phyloP scores from a whole-genome alignment of 345 rosid genomes.

The Toxicodendron radicans region DNA sequence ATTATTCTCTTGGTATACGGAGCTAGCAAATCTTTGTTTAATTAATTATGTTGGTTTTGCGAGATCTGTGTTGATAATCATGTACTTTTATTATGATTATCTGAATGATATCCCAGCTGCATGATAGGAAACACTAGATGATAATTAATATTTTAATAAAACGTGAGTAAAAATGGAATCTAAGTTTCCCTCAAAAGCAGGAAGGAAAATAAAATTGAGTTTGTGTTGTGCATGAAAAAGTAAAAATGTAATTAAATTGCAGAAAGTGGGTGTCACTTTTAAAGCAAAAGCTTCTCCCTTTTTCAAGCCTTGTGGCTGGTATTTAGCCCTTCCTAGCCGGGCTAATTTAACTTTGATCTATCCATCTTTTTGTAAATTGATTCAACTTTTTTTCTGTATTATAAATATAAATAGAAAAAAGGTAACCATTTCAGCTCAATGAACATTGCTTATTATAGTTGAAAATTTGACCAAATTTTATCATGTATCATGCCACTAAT shows the following conservation, averaged over 20 bases:
- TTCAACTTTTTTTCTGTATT: constrained; percentile 8
- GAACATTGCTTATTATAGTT: background rate
- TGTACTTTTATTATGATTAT: constrained; percentile 27
- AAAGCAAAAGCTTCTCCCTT: constrained; percentile 45
- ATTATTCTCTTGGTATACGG: constrained; percentile 19
- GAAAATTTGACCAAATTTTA: background rate
- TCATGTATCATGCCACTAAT: constrained; percentile 17
- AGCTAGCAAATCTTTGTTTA: constrained; percentile 19
- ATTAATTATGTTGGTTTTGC: constrained; percentile 13
- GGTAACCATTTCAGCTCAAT: background rate
- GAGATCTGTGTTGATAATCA: constrained; percentile 22
- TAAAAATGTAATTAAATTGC: constrained; percentile 44
- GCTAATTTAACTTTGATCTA: constrained; percentile 18
- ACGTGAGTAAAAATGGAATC: constrained; percentile 40
- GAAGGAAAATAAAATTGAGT: constrained; percentile 42
- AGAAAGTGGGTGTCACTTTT: constrained; percentile 85
- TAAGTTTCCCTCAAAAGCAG: constrained; percentile 60
- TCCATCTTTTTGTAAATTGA: constrained; percentile 20
- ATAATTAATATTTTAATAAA: constrained; percentile 10
- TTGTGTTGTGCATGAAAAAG: constrained; percentile 38
- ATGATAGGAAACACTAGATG: constrained; percentile 7
- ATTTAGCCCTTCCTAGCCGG: constrained; percentile 1
- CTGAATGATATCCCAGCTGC: constrained; percentile 23
- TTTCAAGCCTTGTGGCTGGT: constrained; percentile 27
- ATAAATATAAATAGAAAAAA: constrained; percentile 3